These are phyloP conservation scores for Kwoniella newhampshirensis DNA, from an alignment of 768 basidiomycete species.

Conservation along the genomic window DNA sequence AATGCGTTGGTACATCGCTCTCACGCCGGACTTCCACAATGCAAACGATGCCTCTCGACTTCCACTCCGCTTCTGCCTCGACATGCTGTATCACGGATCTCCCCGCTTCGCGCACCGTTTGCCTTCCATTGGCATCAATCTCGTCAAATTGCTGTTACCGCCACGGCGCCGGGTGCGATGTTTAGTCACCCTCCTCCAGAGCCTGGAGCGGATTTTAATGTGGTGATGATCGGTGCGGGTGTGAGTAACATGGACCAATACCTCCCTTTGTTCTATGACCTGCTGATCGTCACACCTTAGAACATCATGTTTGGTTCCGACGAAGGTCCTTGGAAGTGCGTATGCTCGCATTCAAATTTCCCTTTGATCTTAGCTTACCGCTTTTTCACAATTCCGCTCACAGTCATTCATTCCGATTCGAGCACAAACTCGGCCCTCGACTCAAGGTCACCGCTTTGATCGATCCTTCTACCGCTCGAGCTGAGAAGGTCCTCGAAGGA, in stretches of 20 bases:
- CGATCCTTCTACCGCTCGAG: constrained; percentile 83
- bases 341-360: neutral
- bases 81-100: constrained; percentile 10
- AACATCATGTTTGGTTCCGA: constrained; percentile 96
- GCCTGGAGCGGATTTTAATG: constrained; percentile 74
- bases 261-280: too few species aligned
- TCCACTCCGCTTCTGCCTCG: constrained; percentile 34
- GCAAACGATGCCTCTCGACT: constrained; percentile 9
- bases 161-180: constrained; percentile 45
- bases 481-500: constrained; percentile 72
- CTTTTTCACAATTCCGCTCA: constrained; percentile 14
- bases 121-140: constrained; percentile 1
- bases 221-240: constrained; percentile 91
- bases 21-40: constrained; percentile 26
- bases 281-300: constrained; percentile 25
- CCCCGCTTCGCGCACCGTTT: neutral
- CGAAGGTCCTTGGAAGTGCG: constrained; percentile 54
- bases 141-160: constrained; percentile 48
- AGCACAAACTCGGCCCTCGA: constrained; percentile 85
- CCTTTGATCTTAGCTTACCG: constrained; percentile 13
- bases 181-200: constrained; percentile 52
- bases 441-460: constrained; percentile 94
- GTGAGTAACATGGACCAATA: constrained; percentile 42
- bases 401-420: constrained; percentile 58
- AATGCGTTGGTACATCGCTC: constrained; percentile 18